Percentiles rank a stretch among this genome's conserved stretches.
These are phyloP conservation scores for Fraxinus greggii DNA, from an alignment of 305 asterid genomes.

Conservation along the genomic window DNA sequence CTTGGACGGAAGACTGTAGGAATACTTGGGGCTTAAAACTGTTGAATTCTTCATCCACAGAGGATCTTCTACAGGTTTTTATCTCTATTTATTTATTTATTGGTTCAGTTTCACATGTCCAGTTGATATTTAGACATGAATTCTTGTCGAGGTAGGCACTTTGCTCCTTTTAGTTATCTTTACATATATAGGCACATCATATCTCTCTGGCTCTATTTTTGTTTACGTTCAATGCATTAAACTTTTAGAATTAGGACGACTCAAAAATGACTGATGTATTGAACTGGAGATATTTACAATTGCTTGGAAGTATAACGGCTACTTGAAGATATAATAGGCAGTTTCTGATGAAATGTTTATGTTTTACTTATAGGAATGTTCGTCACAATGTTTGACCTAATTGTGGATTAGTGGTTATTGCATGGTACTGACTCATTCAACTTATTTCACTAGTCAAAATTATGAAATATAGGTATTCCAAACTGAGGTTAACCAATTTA, in stretches of 20 bases:
- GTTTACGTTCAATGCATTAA: neutral
- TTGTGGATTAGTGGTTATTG: neutral
- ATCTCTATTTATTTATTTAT: neutral
- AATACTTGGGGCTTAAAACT: slow-evolving; percentile 73
- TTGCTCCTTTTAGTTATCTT: neutral
- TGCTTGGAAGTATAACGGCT: neutral
- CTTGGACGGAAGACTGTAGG: slow-evolving; percentile 78
- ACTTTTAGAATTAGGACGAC: neutral
- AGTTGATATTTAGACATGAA: slow-evolving; percentile 6
- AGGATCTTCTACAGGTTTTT: slow-evolving; percentile 75
- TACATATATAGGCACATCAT: neutral
- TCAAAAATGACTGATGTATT: neutral
- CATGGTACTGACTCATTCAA: neutral
- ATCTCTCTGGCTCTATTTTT: neutral
- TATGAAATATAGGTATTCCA: neutral
- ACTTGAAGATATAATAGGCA: neutral
- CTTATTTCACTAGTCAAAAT: neutral
- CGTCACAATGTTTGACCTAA: neutral
- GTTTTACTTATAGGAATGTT: neutral
- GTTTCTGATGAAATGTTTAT: neutral
- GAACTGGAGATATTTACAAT: neutral
- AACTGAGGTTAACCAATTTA: neutral
- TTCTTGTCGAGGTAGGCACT: slow-evolving; percentile 14
- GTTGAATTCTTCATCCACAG: slow-evolving; percentile 52
- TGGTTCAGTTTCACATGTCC: neutral